These are phyloP conservation scores for Trichoderma sp. DNA, from an alignment of 2,329 filamentous ascomycete genomes.

Conservation along the genomic window DNA sequence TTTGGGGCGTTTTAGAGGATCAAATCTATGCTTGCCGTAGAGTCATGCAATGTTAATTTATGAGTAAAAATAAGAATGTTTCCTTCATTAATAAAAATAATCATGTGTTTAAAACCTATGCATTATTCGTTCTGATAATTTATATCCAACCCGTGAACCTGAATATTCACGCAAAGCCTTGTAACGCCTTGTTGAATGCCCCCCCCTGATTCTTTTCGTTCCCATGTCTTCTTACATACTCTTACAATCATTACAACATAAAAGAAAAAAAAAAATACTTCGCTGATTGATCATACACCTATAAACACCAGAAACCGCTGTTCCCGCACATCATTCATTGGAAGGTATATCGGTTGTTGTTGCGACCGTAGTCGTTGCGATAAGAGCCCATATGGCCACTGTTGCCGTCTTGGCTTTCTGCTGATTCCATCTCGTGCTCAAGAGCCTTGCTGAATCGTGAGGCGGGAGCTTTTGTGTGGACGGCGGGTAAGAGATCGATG, in stretches of 20 bases:
- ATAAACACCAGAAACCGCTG: background rate
- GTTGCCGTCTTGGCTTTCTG: background rate
- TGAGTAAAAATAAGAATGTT: background rate
- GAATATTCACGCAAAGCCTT: background rate
- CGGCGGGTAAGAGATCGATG: slow-evolving; percentile 80
- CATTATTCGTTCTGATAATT: background rate
- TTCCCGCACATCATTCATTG: background rate
- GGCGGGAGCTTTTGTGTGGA: slow-evolving; percentile 51
- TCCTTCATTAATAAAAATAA: background rate
- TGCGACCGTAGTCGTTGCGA: slow-evolving; percentile 27
- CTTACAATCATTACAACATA: background rate
- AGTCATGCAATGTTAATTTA: background rate
- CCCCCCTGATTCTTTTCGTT: background rate
- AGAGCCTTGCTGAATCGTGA: slow-evolving; percentile 33
- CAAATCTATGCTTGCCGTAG: background rate
- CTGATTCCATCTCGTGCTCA: slow-evolving; percentile 26
- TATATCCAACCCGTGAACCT: background rate
- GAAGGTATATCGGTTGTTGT: slow-evolving; percentile 24
- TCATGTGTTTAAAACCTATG: background rate
- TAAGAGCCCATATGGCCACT: background rate
- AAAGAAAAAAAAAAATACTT: background rate
- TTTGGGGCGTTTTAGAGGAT: background rate
- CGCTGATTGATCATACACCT: background rate
- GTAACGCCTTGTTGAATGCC: background rate
- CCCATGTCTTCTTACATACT: background rate